These are phyloP conservation scores for Didymella glomerata DNA, from an alignment of 2,329 filamentous ascomycete species.

Conservation along the genomic window DNA sequence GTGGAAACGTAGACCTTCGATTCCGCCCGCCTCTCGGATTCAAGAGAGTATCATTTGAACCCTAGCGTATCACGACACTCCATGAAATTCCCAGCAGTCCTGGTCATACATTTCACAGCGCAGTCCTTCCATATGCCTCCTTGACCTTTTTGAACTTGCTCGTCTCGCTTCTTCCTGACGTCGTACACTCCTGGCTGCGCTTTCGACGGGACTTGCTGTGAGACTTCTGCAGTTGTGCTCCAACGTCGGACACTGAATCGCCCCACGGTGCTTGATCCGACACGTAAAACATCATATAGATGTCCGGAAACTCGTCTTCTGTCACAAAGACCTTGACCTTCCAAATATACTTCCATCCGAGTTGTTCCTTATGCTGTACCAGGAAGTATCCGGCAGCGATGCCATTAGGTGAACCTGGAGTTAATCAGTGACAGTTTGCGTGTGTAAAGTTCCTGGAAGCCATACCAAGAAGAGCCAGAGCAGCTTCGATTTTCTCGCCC, in stretches of 20 bases:
- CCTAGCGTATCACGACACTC: background rate
- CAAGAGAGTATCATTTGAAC: background rate
- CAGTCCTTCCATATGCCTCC: background rate
- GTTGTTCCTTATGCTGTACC: background rate
- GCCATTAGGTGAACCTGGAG: background rate
- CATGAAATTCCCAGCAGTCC: background rate
- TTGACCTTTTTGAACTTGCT: background rate
- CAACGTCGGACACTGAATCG: background rate
- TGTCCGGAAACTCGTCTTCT: background rate
- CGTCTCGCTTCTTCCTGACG: background rate
- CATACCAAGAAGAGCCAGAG: background rate
- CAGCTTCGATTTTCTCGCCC: background rate
- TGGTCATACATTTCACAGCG: background rate
- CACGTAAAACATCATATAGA: background rate
- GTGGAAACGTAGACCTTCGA: no score
- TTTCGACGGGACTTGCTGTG: background rate
- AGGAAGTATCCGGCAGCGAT: background rate
- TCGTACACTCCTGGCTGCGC: background rate
- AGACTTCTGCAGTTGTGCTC: background rate
- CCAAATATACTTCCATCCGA: background rate
- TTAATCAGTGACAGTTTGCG: background rate
- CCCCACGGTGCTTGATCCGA: background rate
- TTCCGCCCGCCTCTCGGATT: background rate
- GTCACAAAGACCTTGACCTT: background rate
- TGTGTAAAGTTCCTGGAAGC: no score